phyloP scores from a whole-genome alignment of 2,329 filamentous ascomycete genomes.

The Pseudomassariella vexata region DNA sequence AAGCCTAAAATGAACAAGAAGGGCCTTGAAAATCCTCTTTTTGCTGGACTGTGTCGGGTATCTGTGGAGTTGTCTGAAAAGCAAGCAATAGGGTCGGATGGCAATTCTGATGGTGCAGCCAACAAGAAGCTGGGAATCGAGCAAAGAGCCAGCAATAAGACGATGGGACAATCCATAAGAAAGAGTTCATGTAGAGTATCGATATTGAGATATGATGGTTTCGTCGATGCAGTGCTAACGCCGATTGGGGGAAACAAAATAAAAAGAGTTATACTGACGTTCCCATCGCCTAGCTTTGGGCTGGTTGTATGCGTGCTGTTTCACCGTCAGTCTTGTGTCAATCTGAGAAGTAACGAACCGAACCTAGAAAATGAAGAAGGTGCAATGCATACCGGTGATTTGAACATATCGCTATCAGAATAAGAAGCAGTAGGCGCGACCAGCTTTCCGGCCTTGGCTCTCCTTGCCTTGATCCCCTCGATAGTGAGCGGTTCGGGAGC shows the following conservation, averaged over 20 bases:
- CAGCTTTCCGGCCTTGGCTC: constrained; percentile 66
- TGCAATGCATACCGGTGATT: constrained; percentile 53
- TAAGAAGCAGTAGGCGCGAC: constrained; percentile 71
- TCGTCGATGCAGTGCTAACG: not conserved
- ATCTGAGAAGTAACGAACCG: constrained; percentile 13
- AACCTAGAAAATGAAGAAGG: constrained; percentile 17
- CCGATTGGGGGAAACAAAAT: not conserved
- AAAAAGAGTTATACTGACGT: constrained; percentile 52
- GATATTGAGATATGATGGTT: constrained; percentile 7
- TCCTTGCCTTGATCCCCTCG: constrained; percentile 60
- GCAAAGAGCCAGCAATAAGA: too few species aligned
- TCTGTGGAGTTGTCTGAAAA: too few species aligned
- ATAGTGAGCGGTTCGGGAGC: constrained; percentile 43
- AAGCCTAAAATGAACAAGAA: too few species aligned
- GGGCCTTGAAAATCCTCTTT: too few species aligned
- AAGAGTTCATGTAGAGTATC: not conserved
- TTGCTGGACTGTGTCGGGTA: too few species aligned
- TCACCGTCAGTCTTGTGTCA: constrained; percentile 1
- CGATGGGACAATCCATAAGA: too few species aligned
- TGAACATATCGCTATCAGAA: constrained; percentile 78
- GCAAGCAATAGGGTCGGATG: too few species aligned
- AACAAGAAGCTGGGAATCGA: too few species aligned
- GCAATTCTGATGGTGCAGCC: too few species aligned
- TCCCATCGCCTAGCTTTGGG: constrained; percentile 80
- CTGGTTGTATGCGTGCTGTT: constrained; percentile 47